Evolutionary conservation across 495 filamentous ascomycete species (phyloP).

Genomic region (Tuber borchii): DNA sequence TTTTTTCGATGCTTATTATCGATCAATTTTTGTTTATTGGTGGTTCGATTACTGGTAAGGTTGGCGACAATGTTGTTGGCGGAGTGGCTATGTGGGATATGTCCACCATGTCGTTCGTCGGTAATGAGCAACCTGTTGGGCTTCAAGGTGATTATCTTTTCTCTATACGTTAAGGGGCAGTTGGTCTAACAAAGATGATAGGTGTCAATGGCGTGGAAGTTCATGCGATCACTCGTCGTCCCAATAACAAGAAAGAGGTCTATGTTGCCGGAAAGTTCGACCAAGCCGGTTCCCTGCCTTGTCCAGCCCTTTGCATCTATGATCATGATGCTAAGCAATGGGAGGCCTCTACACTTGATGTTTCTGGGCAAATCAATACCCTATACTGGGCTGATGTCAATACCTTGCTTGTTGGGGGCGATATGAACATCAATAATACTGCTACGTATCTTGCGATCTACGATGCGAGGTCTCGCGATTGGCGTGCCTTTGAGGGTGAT

Average conservation of each 20-base stretch:
- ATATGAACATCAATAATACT: conserved; percentile 61
- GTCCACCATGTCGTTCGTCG: conserved; percentile 51
- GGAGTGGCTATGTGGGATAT: conserved; percentile 81
- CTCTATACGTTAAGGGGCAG: background rate
- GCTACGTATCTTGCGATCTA: conserved; percentile 67
- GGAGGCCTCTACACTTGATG: conserved; percentile 63
- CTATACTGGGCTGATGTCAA: conserved; percentile 68
- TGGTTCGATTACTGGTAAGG: conserved; percentile 65
- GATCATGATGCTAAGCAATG: conserved; percentile 62
- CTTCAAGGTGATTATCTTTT: conserved; percentile 19
- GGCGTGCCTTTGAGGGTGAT: conserved; percentile 61
- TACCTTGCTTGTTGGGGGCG: conserved; percentile 67
- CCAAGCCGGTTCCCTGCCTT: conserved; percentile 73
- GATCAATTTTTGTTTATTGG: conserved; percentile 72
- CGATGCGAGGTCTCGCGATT: conserved; percentile 55
- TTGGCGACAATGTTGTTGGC: conserved; percentile 56
- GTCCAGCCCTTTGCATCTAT: conserved; percentile 73
- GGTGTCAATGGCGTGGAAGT: conserved; percentile 61
- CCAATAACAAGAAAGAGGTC: conserved; percentile 57
- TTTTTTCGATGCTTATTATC: conserved; percentile 60
- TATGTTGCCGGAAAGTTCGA: conserved; percentile 82
- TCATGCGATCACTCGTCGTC: conserved; percentile 63
- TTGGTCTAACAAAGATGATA: conserved; percentile 38
- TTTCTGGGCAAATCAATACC: conserved; percentile 61
- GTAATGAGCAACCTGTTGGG: conserved; percentile 40